Conservation (phyloP, 2,329 filamentous ascomycete genomes). For the Pseudocercospora vitis region DNA sequence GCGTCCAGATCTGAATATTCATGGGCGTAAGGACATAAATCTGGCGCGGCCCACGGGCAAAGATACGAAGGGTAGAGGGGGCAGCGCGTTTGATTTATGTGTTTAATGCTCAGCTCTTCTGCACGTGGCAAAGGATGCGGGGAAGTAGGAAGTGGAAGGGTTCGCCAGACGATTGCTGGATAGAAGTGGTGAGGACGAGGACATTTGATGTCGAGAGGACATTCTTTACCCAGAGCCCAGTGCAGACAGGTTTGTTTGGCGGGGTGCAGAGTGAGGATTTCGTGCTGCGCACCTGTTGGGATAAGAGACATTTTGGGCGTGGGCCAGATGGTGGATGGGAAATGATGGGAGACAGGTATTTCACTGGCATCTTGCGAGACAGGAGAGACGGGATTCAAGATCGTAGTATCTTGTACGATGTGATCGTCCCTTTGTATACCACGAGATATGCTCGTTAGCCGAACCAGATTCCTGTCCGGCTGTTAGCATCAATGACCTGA, state of each 20-base stretch:
- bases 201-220: neutral
- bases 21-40: constrained; percentile 1
- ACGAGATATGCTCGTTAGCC: constrained; percentile 4
- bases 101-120: no score
- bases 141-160: neutral
- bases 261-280: neutral
- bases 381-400: neutral
- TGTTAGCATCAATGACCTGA: constrained; percentile 9
- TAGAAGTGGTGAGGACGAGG: constrained; percentile 3
- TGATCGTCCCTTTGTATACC: neutral
- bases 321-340: no score
- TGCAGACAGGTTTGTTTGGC: neutral
- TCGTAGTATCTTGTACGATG: neutral
- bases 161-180: neutral
- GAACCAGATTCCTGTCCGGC: constrained; percentile 18
- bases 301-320: neutral
- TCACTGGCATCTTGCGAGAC: neutral
- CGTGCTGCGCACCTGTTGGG: neutral
- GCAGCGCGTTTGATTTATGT: no score
- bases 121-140: neutral
- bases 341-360: neutral
- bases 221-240: neutral
- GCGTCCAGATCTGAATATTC: neutral
- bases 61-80: constrained; percentile 2
- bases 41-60: neutral